Conservation (phyloP, 352 stramenopile genomes). For the Phytophthora citrophthora region DNA sequence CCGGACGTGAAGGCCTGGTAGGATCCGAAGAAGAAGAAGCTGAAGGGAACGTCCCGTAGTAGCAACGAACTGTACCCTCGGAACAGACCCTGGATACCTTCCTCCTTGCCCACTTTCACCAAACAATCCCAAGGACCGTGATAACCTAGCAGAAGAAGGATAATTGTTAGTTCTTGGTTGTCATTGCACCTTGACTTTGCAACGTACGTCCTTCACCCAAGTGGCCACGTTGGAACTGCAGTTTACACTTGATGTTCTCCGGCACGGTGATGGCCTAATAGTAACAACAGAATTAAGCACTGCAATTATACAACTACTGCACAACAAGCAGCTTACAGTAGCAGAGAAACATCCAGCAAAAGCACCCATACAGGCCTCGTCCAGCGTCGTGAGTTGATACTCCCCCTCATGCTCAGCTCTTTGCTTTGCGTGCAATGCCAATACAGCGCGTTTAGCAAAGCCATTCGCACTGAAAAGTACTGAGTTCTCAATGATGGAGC, state of each 20-base stretch:
- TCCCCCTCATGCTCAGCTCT: conserved; percentile 49
- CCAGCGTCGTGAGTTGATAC: conserved; percentile 74
- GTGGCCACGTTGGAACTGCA: conserved; percentile 78
- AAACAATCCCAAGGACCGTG: conserved; percentile 73
- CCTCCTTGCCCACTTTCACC: conserved; percentile 61
- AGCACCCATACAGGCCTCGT: conserved; percentile 85
- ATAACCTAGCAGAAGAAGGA: conserved; percentile 43
- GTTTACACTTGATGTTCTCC: conserved; percentile 89
- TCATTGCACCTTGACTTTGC: not conserved
- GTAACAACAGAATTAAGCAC: conserved; percentile 1
- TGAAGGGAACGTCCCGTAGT: conserved; percentile 90
- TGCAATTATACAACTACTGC: not conserved
- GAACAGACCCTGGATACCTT: conserved; percentile 75
- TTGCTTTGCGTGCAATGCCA: conserved; percentile 61
- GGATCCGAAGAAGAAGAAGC: conserved; percentile 90
- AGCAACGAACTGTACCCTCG: conserved; percentile 84
- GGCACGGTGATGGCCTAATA: conserved; percentile 80
- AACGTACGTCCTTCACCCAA: conserved; percentile 64
- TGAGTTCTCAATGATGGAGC: conserved; percentile 91
- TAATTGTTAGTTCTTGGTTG: not conserved
- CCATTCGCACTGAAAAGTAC: conserved; percentile 91
- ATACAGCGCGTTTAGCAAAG: conserved; percentile 68
- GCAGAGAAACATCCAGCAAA: conserved; percentile 86
- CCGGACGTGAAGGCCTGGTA: conserved; percentile 80
- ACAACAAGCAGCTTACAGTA: conserved; percentile 45